phyloP scores from a whole-genome alignment of 169 alveolate species.

The Babesia gibsoni region DNA sequence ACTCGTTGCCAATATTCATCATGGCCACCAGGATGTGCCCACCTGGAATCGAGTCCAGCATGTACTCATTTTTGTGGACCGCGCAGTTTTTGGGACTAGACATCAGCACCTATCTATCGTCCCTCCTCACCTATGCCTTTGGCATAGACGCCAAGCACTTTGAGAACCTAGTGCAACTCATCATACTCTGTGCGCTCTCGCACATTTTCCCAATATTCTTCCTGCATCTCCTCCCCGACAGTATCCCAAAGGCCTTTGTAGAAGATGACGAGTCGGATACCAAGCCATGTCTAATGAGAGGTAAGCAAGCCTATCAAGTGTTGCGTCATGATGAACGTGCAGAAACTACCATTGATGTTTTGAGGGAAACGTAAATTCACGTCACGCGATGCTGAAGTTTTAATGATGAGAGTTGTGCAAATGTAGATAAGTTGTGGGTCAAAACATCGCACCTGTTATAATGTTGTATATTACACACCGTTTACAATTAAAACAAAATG shows the following conservation, averaged over 20 bases:
- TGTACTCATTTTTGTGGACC: constrained; percentile 80
- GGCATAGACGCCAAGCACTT: constrained; percentile 73
- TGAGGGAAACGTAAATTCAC: too few species aligned
- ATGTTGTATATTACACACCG: too few species aligned
- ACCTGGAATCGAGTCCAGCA: constrained; percentile 83
- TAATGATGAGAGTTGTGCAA: too few species aligned
- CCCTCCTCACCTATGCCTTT: constrained; percentile 71
- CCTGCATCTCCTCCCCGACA: constrained; percentile 63
- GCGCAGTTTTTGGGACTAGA: constrained; percentile 79
- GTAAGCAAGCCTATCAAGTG: too few species aligned
- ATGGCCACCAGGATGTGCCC: constrained; percentile 84
- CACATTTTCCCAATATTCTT: constrained; percentile 68
- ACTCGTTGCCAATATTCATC: constrained; percentile 82
- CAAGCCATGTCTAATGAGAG: constrained; percentile 12
- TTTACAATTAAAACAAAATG: constrained; percentile 48
- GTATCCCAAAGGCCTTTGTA: constrained; percentile 20
- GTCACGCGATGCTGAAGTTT: too few species aligned
- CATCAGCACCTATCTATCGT: constrained; percentile 76
- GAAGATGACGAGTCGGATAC: constrained; percentile 43
- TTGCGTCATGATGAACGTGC: too few species aligned
- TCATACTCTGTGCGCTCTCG: constrained; percentile 67
- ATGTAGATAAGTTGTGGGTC: too few species aligned
- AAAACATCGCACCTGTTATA: too few species aligned
- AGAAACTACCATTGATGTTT: too few species aligned
- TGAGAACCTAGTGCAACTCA: constrained; percentile 58